Evolutionary conservation across 768 basidiomycete species (phyloP).

Genomic region (Calocera viscosa): DNA sequence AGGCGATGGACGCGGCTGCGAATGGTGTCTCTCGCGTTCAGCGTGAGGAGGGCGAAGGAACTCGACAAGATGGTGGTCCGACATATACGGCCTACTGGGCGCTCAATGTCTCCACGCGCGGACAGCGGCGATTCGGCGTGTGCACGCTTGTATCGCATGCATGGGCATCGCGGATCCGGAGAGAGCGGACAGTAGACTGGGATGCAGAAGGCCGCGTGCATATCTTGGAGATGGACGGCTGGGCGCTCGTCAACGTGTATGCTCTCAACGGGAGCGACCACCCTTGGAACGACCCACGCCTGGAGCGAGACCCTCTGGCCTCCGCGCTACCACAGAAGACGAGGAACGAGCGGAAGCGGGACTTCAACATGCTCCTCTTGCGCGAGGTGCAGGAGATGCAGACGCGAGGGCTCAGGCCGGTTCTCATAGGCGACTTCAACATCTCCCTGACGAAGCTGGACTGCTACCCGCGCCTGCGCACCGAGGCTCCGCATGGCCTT

Average conservation of each 20-base stretch:
- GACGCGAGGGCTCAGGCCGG: constrained; percentile 5
- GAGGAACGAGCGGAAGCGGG: constrained; percentile 15
- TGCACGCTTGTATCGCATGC: constrained; percentile 10
- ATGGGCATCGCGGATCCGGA: neutral
- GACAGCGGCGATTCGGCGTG: constrained; percentile 14
- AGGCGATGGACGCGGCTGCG: constrained; percentile 4
- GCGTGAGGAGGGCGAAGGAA: neutral
- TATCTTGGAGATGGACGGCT: constrained; percentile 11
- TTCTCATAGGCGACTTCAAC: constrained; percentile 18
- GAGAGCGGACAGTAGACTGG: constrained; percentile 14
- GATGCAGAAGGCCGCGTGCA: constrained; percentile 16
- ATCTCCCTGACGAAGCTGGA: constrained; percentile 14
- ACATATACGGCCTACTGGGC: constrained; percentile 14
- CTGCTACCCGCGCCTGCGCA: constrained; percentile 18
- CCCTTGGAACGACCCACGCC: constrained; percentile 12
- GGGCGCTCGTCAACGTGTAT: constrained; percentile 13
- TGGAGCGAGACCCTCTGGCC: constrained; percentile 10
- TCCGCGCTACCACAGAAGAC: neutral
- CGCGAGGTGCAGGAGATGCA: constrained; percentile 13
- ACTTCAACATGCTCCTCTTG: constrained; percentile 16
- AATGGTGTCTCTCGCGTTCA: neutral
- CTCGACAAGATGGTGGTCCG: constrained; percentile 3
- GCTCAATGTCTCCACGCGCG: neutral
- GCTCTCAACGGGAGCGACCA: constrained; percentile 16
- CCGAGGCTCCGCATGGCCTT: constrained; percentile 15